Evolutionary conservation across 2,329 filamentous ascomycete genomes (phyloP).

Genomic region (Aspergillus pseudoviridinutans): DNA sequence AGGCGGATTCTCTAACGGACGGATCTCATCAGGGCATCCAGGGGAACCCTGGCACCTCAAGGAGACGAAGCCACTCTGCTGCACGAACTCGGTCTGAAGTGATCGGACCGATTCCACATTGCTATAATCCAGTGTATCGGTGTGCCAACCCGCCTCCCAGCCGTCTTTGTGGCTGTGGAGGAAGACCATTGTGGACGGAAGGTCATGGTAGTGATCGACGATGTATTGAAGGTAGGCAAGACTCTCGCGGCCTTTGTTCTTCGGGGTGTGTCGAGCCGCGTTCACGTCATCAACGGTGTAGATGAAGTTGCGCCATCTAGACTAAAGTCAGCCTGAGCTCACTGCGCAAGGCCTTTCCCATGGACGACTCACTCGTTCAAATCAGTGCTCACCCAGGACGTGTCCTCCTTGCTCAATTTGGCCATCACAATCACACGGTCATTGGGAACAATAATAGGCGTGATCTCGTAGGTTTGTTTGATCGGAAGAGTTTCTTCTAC

Average conservation of each 20-base stretch:
- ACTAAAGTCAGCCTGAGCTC: background rate
- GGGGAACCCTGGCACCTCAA: constrained; percentile 47
- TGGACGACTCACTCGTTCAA: constrained; percentile 39
- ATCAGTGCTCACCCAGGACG: constrained; percentile 43
- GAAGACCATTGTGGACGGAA: constrained; percentile 53
- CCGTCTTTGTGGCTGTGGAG: constrained; percentile 53
- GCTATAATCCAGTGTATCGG: constrained; percentile 54
- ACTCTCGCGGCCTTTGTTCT: constrained; percentile 44
- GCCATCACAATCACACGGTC: constrained; percentile 45
- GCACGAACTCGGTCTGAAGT: constrained; percentile 49
- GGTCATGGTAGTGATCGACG: constrained; percentile 43
- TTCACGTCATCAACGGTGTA: constrained; percentile 40
- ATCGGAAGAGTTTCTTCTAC: constrained; percentile 9
- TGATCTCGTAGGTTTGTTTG: constrained; percentile 22
- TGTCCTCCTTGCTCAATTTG: constrained; percentile 40
- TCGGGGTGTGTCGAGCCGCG: constrained; percentile 27
- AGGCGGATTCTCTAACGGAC: constrained; percentile 24
- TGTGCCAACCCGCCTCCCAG: constrained; percentile 50
- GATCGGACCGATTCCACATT: constrained; percentile 49
- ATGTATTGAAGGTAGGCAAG: constrained; percentile 46
- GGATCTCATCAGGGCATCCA: constrained; percentile 33
- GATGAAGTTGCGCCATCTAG: constrained; percentile 44
- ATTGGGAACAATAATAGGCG: constrained; percentile 28
- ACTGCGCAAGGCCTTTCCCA: background rate
- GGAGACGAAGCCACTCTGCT: constrained; percentile 54